Evolutionary conservation across 805 yeast genomes (phyloP), one percentile per base, ranked within the genome.

Genomic region (Wickerhamiella vanderwaltii): DNA sequence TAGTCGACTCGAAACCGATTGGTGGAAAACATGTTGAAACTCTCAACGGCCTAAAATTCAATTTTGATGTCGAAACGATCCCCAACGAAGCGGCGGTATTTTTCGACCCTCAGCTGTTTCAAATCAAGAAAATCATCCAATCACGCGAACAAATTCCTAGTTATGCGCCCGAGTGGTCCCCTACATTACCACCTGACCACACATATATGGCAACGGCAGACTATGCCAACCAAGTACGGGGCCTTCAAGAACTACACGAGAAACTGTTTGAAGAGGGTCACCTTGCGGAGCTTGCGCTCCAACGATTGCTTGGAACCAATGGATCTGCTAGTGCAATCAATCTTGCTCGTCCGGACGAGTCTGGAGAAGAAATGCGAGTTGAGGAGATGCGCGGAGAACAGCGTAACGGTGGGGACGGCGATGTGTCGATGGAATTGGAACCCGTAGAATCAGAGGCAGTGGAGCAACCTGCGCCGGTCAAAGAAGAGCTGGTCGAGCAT

Each of bases 111-210:
- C 36, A 36, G 37, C 31, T 42, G n/a, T 23, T 35, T n/a, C 38
- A 42, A 18, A 29, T 36, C 29, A 37, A 42, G 15, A 35, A 32
- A 16, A 35, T 42, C 11, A 29, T 36, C 9, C 41, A 31, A 6
- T 22, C 33, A 12, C 22, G 23, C 13, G 26, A 36, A 9, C 15
- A 16, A 15, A 29, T 36, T 6, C 45, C 41, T 3, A 5, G 15
- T 3, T 36, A 42, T 20, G 45, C 41, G 13, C 93, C 93, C 0
- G 55, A 63, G 5, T 86, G 86, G 77, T 63, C 88, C 51, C 98
- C 98, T 0, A 75, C 75, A 9, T 67, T 88, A 22, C 98, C 98
- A 1, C 95, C 97, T 0, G 94, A 85, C 53, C 93, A 87, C 59
- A 88, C 97, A 0, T 88, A 80, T 57, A 76, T 74, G 58, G 72